Evolutionary conservation across 2,329 filamentous ascomycete genomes (phyloP), one percentile per base, ranked within the genome.

Genomic region (Penicillium sp.): DNA sequence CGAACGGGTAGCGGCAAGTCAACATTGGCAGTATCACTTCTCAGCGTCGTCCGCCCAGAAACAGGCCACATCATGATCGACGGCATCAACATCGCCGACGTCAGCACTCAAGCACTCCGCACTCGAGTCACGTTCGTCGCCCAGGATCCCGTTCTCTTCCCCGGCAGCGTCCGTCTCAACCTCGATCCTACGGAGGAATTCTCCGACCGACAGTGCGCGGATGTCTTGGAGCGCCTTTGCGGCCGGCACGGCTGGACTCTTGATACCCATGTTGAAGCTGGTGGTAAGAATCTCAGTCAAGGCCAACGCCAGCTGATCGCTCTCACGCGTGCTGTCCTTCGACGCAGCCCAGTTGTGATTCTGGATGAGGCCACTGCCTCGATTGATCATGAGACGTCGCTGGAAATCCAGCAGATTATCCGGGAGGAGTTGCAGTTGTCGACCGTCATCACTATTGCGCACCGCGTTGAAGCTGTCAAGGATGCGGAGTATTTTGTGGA

Each of bases 1-100:
- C 86, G 91, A 10, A 96, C 91, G 0, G 77, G 90, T 0, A 92
- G 89, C 4, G 92, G 92, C 3, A 96, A 96, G 75, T 92, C 88
- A 52, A 96, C 91, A 0, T 83, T 94, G 1, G 86, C 86, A 0
- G 74, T 88, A 1, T 80, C 84, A 0, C 76, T 89, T 1, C 81
- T 89, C 0, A 85, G 82, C 4, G 85, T 82, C 11, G 70, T 86
- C 14, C 69, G 79, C 0, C 83, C 85, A 0, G 78, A 81, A 40
- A 76, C 72, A 2, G 87, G 87, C 4, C 75, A 75, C 2, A 88
- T 89, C 44, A 64, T 82, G 3, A 81, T 89, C 53, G 87, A 89
- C 65, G 80, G 79, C 22, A 78, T 89, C 16, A 84, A 89, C 61
- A 83, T 88, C 36, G 78, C 84, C 0, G 79, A 81, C 27, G 84